Evolutionary conservation across 2,329 filamentous ascomycete species (phyloP).

Genomic region (Teratosphaeria pseudoeucalypti): DNA sequence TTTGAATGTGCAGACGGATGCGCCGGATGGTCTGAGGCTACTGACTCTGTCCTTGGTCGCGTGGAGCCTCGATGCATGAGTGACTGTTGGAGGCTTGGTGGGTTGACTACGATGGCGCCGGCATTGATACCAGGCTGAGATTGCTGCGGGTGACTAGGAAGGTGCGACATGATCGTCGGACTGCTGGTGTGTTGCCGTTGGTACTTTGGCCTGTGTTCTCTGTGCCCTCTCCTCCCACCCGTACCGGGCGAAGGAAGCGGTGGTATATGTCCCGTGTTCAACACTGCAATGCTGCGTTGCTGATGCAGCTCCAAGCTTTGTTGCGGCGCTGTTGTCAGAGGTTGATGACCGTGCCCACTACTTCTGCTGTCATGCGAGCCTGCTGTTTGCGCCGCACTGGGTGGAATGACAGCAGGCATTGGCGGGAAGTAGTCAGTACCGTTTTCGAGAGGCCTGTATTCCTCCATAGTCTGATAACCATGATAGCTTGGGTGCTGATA

Average conservation of each 20-base stretch:
- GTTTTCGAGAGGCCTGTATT: constrained; percentile 55
- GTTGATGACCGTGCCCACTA: neutral
- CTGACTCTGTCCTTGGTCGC: constrained; percentile 11
- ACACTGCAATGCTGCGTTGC: constrained; percentile 63
- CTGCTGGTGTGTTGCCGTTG: constrained; percentile 69
- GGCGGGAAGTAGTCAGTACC: constrained; percentile 78
- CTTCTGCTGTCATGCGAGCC: constrained; percentile 27
- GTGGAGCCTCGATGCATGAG: constrained; percentile 23
- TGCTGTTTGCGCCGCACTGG: constrained; percentile 28
- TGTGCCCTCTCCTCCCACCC: constrained; percentile 33
- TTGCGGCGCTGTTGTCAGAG: constrained; percentile 7
- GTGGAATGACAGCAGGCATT: constrained; percentile 42
- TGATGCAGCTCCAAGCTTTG: constrained; percentile 31
- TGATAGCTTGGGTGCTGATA: constrained; percentile 42
- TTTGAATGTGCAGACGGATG: constrained; percentile 36
- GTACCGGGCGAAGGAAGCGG: constrained; percentile 74
- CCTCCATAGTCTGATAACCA: constrained; percentile 50
- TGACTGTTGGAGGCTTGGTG: neutral
- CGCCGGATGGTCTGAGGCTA: constrained; percentile 33
- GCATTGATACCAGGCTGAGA: neutral
- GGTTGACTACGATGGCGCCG: neutral
- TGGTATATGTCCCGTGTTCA: constrained; percentile 71
- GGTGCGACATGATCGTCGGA: constrained; percentile 55
- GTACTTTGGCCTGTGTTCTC: constrained; percentile 42
- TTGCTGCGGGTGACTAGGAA: constrained; percentile 16